Percentiles rank a stretch among this genome's conserved stretches.
Evolutionary conservation across 208 protist genomes (phyloP).

Genomic region (Entamoeba invadens): DNA sequence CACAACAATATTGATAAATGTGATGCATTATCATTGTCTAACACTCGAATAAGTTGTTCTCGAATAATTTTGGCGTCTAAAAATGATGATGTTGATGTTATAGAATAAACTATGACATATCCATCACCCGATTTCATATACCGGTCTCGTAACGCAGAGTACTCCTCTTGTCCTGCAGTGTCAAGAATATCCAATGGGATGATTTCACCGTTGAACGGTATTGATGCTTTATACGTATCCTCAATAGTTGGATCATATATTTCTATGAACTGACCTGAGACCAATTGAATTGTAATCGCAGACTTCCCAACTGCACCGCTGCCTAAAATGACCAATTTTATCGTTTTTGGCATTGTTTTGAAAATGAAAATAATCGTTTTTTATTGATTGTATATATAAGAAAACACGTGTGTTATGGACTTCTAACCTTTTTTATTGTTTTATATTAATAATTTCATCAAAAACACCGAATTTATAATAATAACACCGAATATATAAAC

Average conservation of each 20-base stretch:
- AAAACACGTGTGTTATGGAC: no score
- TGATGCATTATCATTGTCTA: slow-evolving; percentile 24
- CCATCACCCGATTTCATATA: neutral
- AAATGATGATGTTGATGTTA: slow-evolving; percentile 44
- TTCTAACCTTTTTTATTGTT: no score
- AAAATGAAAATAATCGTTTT: no score
- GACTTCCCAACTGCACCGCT: neutral
- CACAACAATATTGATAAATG: slow-evolving; percentile 43
- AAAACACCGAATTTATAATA: no score
- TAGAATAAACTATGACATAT: neutral
- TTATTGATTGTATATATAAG: no score
- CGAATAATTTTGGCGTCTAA: slow-evolving; percentile 48
- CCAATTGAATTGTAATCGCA: neutral
- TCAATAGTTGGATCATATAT: neutral
- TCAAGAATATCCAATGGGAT: slow-evolving; percentile 53
- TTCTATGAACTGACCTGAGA: neutral
- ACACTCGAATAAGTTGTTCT: slow-evolving; percentile 56
- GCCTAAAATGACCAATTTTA: neutral
- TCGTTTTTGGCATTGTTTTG: neutral
- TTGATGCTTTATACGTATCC: neutral
- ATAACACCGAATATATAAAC: no score
- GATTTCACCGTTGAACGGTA: neutral
- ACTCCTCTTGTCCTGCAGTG: no score
- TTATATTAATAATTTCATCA: no score
- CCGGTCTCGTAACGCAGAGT: slow-evolving; percentile 17